phyloP scores from a whole-genome alignment of 75 land plant genomes.

The Sequoiadendron giganteum region DNA sequence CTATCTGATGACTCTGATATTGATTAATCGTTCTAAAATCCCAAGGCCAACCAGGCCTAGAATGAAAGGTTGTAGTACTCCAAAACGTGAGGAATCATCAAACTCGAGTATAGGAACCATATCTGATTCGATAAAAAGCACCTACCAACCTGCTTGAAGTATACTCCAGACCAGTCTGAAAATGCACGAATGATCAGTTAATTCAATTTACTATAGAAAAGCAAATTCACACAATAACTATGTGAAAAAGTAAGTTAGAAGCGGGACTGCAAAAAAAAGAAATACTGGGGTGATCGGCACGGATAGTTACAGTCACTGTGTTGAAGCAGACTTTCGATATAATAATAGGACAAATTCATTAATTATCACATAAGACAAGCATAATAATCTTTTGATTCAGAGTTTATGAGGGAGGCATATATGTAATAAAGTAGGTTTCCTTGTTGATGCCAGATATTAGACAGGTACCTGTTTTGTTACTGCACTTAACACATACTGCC shows the following conservation, averaged over 20 bases:
- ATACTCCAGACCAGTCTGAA: conserved; percentile 6
- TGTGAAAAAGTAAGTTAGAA: neutral
- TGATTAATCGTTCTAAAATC: neutral
- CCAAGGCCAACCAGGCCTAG: neutral
- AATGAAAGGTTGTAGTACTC: neutral
- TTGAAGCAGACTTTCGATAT: no score
- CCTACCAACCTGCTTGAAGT: neutral
- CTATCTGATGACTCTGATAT: neutral
- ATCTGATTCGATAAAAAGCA: neutral
- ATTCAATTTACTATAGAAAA: neutral
- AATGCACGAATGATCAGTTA: neutral
- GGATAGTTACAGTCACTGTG: neutral
- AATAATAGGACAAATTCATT: no score
- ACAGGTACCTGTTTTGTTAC: neutral
- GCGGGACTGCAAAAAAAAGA: neutral
- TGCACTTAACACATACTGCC: no score
- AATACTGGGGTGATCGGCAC: neutral
- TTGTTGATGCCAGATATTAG: neutral
- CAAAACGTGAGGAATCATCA: neutral
- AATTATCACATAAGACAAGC: neutral
- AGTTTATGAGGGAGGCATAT: neutral
- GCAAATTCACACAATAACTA: neutral
- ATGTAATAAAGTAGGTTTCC: neutral
- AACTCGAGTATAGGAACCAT: conserved; percentile 6
- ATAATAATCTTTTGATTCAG: neutral